A percentile compares a stretch with the other conserved stretches of the same genome.
These are phyloP conservation scores for Irineochytrium annulatum DNA, from an alignment of 192 early-diverging fungal genomes.

Conservation along the genomic window DNA sequence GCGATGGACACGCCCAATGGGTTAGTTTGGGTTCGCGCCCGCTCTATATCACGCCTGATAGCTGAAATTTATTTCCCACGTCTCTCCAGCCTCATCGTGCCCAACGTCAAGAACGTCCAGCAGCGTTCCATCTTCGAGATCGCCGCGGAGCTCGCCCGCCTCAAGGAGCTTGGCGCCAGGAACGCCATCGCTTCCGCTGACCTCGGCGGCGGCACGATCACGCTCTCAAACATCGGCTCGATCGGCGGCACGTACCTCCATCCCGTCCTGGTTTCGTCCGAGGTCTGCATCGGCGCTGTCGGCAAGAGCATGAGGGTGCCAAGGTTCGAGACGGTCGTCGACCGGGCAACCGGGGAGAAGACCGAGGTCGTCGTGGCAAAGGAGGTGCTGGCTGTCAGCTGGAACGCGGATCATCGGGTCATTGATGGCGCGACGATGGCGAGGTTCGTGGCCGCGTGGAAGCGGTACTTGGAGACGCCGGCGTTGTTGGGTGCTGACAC, in stretches of 20 bases:
- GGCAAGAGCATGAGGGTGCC: constrained; percentile 81
- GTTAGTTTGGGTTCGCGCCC: constrained; percentile 29
- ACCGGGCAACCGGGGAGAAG: constrained; percentile 49
- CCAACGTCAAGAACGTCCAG: constrained; percentile 91
- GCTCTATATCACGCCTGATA: neutral
- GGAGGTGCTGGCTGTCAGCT: constrained; percentile 76
- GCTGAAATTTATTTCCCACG: neutral
- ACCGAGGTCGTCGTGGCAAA: constrained; percentile 70
- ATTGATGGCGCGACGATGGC: constrained; percentile 95
- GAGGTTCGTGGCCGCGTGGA: constrained; percentile 82
- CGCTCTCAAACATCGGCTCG: constrained; percentile 91
- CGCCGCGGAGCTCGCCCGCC: constrained; percentile 73
- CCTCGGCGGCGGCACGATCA: constrained; percentile 80
- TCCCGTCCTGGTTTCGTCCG: constrained; percentile 81
- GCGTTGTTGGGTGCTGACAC: constrained; percentile 48
- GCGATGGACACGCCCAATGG: constrained; percentile 98
- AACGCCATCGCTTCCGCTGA: constrained; percentile 63
- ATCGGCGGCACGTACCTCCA: constrained; percentile 87
- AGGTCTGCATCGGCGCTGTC: constrained; percentile 88
- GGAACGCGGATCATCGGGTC: constrained; percentile 94
- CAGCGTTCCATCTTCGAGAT: constrained; percentile 83
- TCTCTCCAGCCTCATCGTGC: constrained; percentile 67
- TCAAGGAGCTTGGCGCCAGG: constrained; percentile 61
- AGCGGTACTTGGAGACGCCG: constrained; percentile 81
- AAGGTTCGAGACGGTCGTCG: constrained; percentile 63